Evolutionary conservation across 164 flowering plant genomes (phyloP), one percentile per base, ranked within the genome.

Genomic region (Sextonia rubra): DNA sequence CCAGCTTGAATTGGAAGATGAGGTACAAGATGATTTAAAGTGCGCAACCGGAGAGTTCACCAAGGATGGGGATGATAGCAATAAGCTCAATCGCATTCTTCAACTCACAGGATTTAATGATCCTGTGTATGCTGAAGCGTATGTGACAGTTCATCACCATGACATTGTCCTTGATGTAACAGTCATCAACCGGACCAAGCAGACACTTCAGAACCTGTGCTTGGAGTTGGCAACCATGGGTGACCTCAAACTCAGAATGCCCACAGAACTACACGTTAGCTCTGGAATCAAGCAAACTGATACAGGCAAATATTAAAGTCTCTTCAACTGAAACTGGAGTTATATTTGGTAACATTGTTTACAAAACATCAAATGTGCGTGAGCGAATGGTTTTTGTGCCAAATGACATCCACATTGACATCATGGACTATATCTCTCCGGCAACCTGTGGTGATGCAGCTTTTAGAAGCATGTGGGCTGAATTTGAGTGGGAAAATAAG

Each of bases 401-500:
- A 49, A 95, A 95, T 83, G 99, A 95, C 76, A 95, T 95, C 71
- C 99, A 95, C 73, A 95, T 95, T 68, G 99, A 95, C 74, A 95
- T 95, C 71, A 93, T 95, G 99, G 99, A 95, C 73, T 95, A 95
- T 81, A 95, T 95, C 32, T 90, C 99, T 82, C 99, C 99, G 69
- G 98, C 97, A 47, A 82, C 86, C 4, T 95, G 99, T 77, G 81
- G 89, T 81, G 99, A 95, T 83, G 92, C 83, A 55, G 93, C 91
- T 55, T 95, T 93, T 64, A 90, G 98, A 80, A 86, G 88, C 18
- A 95, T 93, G 98, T 95, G 99, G 99, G 98, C 98, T n/a, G 99
- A 95, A 76, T 95, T 95, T 82, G 99, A 95, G 76, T 95, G 99
- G 99, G 99, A 95, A 84, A 95, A 95, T 85, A 95, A 95, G 99